Base-by-base conservation (phyloP, 225 moss, liverwort and hornwort species). In the Physcomitrium patens region DNA sequence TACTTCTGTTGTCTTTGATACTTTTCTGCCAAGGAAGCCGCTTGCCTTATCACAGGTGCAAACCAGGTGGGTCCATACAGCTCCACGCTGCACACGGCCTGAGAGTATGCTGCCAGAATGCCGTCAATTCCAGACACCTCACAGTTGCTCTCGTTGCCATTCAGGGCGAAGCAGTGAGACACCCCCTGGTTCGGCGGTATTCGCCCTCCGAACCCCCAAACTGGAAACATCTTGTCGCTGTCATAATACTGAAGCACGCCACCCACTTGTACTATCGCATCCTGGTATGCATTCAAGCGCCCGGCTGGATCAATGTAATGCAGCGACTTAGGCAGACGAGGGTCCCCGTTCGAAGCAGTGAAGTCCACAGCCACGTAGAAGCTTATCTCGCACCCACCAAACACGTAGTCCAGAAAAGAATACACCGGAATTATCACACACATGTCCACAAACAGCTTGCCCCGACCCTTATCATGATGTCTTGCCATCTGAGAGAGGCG, bases 61-160 rank as follows among this genome's bases (percentile, higher is more conserved):
- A 97, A 97, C 81, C 91, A 83, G 14, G 97, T 97, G 47, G 97
- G 97, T n/a, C 97, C 97, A 2, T 95, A 95, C 0, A 97, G 81
- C 47, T 95, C 87, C 74, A 97, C 94, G 9, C 87, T 81, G 47
- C 78, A 86, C 31, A 97, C 81, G 1, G 97, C 87, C 66, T 93
- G 93, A 1, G 82, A 85, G 28, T 97, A 97, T 3, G 91, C 94
- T 23, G 65, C 73, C 54, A 93, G 72, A 18, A 97, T 94, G 3
- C 93, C 97, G 10, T 70, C 74, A 41, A 97, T 83, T 28, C 94
- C 93, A 37, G 55, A 72, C 65, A 97, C 95, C 89, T 83, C 83
- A 8, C 82, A 74, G 18, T 89, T 85, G 62, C 76, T 81, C 44
- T 17, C 24, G 10, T 82, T 79, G 27, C 23, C 66, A 24, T 85